phyloP scores from a whole-genome alignment of 2,329 filamentous ascomycete genomes.

The Aspergillus sp. region DNA sequence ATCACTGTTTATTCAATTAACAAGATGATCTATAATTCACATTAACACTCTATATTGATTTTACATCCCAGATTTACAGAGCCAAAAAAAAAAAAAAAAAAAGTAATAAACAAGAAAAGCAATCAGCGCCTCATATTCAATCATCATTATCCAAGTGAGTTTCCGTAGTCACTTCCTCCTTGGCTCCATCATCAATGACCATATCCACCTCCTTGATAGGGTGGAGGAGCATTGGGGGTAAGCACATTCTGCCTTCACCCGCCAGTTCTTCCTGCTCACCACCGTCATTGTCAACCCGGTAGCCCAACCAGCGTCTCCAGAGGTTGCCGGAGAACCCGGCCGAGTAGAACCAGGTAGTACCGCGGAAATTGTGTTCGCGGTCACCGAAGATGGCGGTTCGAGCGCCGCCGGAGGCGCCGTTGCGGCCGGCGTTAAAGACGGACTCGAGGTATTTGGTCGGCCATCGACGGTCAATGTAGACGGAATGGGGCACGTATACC shows the following conservation, averaged over 20 bases:
- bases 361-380: constrained; percentile 81
- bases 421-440: constrained; percentile 74
- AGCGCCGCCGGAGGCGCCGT: constrained; percentile 69
- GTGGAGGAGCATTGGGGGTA: constrained; percentile 85
- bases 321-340: constrained; percentile 75
- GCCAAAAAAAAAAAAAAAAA: too few relatives aligned
- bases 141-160: too few relatives aligned
- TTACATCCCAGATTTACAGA: too few relatives aligned
- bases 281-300: constrained; percentile 72
- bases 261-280: constrained; percentile 70
- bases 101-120: too few relatives aligned
- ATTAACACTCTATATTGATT: too few relatives aligned
- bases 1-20: too few relatives aligned
- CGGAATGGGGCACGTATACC: constrained; percentile 82
- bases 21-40: too few relatives aligned
- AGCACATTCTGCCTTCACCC: constrained; percentile 81
- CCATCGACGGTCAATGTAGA: constrained; percentile 86
- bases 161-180: too few relatives aligned
- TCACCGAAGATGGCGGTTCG: constrained; percentile 73
- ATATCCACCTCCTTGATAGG: constrained; percentile 73
- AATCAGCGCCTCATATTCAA: too few relatives aligned
- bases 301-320: constrained; percentile 81
- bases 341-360: constrained; percentile 89
- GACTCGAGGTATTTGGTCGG: constrained; percentile 70
- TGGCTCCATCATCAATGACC: constrained; percentile 35